Evolutionary conservation across 768 basidiomycete genomes (phyloP).

Genomic region (Favolaschia claudopus): DNA sequence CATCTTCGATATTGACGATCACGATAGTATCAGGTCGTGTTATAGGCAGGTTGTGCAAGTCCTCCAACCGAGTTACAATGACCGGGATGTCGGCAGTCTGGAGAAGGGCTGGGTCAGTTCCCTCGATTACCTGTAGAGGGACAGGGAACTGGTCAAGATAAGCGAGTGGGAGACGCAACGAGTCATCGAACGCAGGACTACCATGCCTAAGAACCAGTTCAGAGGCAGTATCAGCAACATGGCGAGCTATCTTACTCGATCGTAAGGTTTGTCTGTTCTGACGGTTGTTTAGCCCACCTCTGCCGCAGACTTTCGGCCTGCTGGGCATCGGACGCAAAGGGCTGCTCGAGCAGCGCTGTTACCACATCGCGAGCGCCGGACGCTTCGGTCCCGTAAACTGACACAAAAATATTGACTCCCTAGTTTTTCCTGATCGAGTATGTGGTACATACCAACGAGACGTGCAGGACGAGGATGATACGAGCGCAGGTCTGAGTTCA

Average conservation of each 20-base stretch:
- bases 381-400: constrained; percentile 68
- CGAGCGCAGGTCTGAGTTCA: constrained; percentile 6
- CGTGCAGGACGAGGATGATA: constrained; percentile 10
- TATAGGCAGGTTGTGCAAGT: constrained; percentile 11
- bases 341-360: constrained; percentile 75
- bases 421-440: not conserved
- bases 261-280: constrained; percentile 36
- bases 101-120: constrained; percentile 31
- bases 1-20: constrained; percentile 30
- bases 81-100: constrained; percentile 67
- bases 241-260: constrained; percentile 47
- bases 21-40: constrained; percentile 23
- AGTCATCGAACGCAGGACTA: constrained; percentile 17
- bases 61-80: constrained; percentile 47
- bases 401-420: not conserved
- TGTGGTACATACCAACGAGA: constrained; percentile 20
- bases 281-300: constrained; percentile 53
- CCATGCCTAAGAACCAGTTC: constrained; percentile 7
- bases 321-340: constrained; percentile 61
- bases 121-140: constrained; percentile 57
- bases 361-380: constrained; percentile 66
- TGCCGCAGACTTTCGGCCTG: constrained; percentile 51
- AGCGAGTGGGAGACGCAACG: constrained; percentile 49
- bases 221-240: constrained; percentile 43
- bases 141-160: constrained; percentile 65